Evolutionary conservation across 1,139 yeast species (phyloP).

Genomic region (Kodamaea derodonti): DNA sequence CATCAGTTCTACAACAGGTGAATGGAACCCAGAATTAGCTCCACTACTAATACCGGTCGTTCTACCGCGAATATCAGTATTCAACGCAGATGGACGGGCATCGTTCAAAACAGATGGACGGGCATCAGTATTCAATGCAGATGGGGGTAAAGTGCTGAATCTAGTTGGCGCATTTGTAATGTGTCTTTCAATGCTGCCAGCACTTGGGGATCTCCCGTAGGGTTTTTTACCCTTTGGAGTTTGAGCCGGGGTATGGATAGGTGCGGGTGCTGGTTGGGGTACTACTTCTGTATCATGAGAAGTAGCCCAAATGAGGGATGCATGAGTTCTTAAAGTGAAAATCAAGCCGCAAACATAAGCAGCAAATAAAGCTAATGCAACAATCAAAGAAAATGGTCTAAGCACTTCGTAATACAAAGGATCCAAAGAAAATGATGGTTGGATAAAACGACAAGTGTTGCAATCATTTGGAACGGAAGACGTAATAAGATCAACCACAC

Average conservation of each 20-base stretch:
- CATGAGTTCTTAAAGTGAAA: slow-evolving; percentile 94
- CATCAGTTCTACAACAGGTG: slow-evolving; percentile 21
- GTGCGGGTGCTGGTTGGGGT: slow-evolving; percentile 1
- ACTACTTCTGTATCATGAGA: slow-evolving; percentile 26
- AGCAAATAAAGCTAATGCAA: slow-evolving; percentile 74
- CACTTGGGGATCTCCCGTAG: slow-evolving; percentile 1
- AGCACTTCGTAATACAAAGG: slow-evolving; percentile 62
- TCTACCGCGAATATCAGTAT: slow-evolving; percentile 1
- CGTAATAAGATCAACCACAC: slow-evolving; percentile 17
- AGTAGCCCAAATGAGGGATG: slow-evolving; percentile 88
- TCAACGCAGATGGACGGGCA: slow-evolving; percentile 9
- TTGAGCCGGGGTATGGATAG: not conserved
- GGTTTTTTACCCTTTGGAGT: not conserved
- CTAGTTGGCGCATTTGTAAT: slow-evolving; percentile 2
- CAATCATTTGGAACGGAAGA: slow-evolving; percentile 32
- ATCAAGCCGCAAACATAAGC: slow-evolving; percentile 89
- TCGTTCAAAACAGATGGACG: slow-evolving; percentile 7
- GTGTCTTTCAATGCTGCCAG: slow-evolving; percentile 1
- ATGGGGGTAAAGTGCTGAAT: slow-evolving; percentile 11
- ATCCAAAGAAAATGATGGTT: slow-evolving; percentile 66
- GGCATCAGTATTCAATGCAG: slow-evolving; percentile 1
- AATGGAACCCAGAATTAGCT: slow-evolving; percentile 7
- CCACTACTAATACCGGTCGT: slow-evolving; percentile 6
- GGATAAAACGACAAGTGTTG: slow-evolving; percentile 72
- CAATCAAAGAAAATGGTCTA: slow-evolving; percentile 76